These are phyloP conservation scores for Neonectria coccinea DNA, from an alignment of 2,329 filamentous ascomycete species.

Conservation along the genomic window DNA sequence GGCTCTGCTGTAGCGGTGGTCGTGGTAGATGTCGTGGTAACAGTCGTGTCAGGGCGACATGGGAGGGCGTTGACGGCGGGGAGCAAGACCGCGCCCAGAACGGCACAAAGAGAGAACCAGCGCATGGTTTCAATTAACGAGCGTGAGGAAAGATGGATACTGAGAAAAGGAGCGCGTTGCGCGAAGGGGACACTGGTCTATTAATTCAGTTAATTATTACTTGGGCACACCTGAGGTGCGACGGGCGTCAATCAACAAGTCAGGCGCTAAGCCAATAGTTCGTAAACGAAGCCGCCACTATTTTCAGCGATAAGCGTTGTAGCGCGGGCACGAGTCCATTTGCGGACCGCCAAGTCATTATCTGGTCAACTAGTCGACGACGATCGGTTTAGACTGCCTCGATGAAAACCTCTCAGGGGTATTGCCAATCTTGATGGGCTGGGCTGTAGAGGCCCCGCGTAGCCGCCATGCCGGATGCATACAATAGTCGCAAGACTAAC, in stretches of 20 bases:
- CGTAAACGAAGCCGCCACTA: neutral
- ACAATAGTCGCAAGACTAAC: neutral
- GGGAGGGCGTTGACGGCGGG: constrained; percentile 17
- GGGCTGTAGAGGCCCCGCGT: neutral
- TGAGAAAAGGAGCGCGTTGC: neutral
- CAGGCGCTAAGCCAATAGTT: neutral
- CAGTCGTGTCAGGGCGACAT: constrained; percentile 17
- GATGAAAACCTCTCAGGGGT: neutral
- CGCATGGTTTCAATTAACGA: constrained; percentile 33
- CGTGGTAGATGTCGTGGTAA: neutral
- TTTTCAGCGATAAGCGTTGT: neutral
- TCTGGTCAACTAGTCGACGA: neutral
- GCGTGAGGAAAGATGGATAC: neutral
- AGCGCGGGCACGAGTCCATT: neutral
- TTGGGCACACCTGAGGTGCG: neutral
- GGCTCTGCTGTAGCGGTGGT: neutral
- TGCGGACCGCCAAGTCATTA: neutral
- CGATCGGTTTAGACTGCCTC: neutral
- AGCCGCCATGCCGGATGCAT: neutral
- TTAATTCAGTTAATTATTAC: neutral
- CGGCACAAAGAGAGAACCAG: constrained; percentile 27
- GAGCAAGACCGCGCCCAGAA: constrained; percentile 26
- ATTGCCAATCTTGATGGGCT: neutral
- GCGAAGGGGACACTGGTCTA: neutral
- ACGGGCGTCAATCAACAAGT: neutral